Conservation (phyloP, 495 filamentous ascomycete species). For the Usnea hakonensis region DNA sequence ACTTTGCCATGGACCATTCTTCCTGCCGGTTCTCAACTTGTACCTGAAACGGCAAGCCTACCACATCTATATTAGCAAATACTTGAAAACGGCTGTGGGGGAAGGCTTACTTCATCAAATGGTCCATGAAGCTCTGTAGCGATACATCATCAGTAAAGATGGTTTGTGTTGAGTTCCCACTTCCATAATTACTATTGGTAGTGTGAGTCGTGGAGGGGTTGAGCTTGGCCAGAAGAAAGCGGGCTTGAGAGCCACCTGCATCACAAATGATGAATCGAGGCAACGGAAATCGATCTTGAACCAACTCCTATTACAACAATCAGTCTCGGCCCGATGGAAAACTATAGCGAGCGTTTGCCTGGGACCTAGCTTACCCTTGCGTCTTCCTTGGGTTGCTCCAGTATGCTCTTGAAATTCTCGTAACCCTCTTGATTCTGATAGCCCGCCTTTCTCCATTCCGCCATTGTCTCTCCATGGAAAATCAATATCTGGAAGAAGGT, state of each 20-base stretch:
- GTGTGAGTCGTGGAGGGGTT: constrained; percentile 99
- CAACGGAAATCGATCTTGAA: constrained; percentile 93
- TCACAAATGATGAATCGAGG: constrained; percentile 99
- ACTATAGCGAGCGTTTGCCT: not conserved
- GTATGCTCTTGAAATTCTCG: constrained; percentile 82
- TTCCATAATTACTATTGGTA: constrained; percentile 73
- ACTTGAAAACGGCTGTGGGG: not conserved
- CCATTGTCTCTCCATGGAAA: constrained; percentile 96
- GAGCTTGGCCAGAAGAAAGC: constrained; percentile 94
- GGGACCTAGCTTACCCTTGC: constrained; percentile 59
- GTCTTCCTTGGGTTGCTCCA: constrained; percentile 97
- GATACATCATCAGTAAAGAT: constrained; percentile 99
- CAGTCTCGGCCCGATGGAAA: constrained; percentile 7
- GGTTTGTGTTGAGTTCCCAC: constrained; percentile 88
- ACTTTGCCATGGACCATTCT: not conserved
- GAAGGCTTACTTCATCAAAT: constrained; percentile 90
- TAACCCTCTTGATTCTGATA: constrained; percentile 99
- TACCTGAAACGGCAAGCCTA: constrained; percentile 58
- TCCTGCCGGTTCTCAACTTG: constrained; percentile 34
- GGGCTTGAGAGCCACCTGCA: constrained; percentile 93
- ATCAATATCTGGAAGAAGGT: constrained; percentile 99
- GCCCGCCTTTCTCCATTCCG: constrained; percentile 96
- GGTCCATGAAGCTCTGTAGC: constrained; percentile 98
- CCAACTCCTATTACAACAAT: constrained; percentile 67
- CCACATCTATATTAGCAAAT: constrained; percentile 29